phyloP scores from a whole-genome alignment of 2,329 filamentous ascomycete species.

The Podosphaera leucotricha region DNA sequence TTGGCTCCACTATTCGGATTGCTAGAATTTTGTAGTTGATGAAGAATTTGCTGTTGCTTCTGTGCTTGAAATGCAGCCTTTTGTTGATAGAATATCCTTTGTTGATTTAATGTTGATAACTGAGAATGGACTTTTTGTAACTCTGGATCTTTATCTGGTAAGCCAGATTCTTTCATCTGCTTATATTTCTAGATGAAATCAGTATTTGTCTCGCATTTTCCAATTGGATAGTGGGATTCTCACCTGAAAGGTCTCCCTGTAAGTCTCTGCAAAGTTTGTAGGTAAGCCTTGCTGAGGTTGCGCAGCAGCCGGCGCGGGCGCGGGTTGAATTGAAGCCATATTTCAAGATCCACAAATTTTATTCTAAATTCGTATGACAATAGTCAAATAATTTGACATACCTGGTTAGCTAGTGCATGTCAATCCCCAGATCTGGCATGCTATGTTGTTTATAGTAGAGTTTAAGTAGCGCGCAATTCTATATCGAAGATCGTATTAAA shows the following conservation, averaged over 20 bases:
- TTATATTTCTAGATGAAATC: slow-evolving; percentile 48
- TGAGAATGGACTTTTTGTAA: slow-evolving; percentile 62
- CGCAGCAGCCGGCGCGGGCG: slow-evolving; percentile 43
- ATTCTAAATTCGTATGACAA: not conserved
- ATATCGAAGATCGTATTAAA: slow-evolving; percentile 4
- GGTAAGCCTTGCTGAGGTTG: slow-evolving; percentile 29
- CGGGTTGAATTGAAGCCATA: slow-evolving; percentile 64
- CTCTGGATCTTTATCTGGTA: slow-evolving; percentile 64
- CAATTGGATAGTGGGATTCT: slow-evolving; percentile 11
- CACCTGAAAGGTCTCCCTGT: slow-evolving; percentile 52
- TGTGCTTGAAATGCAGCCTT: slow-evolving; percentile 29
- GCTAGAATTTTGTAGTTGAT: slow-evolving; percentile 19
- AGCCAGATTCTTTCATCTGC: slow-evolving; percentile 68
- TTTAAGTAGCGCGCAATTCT: slow-evolving; percentile 5
- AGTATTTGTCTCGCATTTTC: slow-evolving; percentile 4
- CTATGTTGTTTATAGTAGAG: slow-evolving; percentile 8
- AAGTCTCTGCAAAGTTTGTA: slow-evolving; percentile 45
- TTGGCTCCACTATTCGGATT: not conserved
- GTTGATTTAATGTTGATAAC: slow-evolving; percentile 45
- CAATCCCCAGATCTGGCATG: slow-evolving; percentile 16
- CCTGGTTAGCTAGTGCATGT: slow-evolving; percentile 11
- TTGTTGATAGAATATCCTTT: slow-evolving; percentile 18
- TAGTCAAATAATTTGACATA: not conserved
- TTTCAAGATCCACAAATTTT: not conserved
- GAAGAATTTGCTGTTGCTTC: slow-evolving; percentile 20